These are phyloP conservation scores for Suhomyces kilbournensis DNA, from an alignment of 805 yeast species.

Conservation along the genomic window DNA sequence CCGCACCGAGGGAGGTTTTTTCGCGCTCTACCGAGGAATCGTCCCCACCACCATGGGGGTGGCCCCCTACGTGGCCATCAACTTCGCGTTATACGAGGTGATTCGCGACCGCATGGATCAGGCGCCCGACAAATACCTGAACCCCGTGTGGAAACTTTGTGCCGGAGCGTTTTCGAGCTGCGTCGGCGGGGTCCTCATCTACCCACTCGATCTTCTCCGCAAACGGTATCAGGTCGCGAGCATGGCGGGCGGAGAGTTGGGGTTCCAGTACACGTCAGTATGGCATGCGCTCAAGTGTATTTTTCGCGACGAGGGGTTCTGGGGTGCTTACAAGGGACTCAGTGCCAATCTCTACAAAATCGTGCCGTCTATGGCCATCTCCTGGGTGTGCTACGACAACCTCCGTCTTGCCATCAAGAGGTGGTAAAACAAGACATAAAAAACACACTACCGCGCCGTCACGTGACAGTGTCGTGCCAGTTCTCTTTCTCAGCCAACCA, in stretches of 20 bases:
- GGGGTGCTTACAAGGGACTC: constrained; percentile 70
- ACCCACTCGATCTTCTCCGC: constrained; percentile 87
- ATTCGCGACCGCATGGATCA: constrained; percentile 55
- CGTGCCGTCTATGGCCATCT: constrained; percentile 93
- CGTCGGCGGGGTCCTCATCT: constrained; percentile 83
- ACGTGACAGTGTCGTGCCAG: constrained; percentile 2
- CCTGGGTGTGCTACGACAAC: constrained; percentile 84
- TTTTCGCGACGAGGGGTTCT: constrained; percentile 67
- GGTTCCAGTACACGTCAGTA: constrained; percentile 78
- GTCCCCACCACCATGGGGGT: constrained; percentile 92
- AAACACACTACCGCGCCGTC: too few relatives aligned
- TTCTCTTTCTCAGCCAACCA: constrained; percentile 10
- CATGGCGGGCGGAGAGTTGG: constrained; percentile 74
- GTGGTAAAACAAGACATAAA: too few relatives aligned
- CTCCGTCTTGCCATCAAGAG: constrained; percentile 45
- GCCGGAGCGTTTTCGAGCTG: constrained; percentile 90
- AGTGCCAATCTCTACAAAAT: constrained; percentile 84
- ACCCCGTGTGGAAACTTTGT: constrained; percentile 55
- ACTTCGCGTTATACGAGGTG: constrained; percentile 85
- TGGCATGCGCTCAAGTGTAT: constrained; percentile 71
- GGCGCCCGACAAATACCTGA: constrained; percentile 33
- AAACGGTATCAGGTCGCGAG: constrained; percentile 88
- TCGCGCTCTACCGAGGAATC: constrained; percentile 78
- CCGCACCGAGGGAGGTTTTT: constrained; percentile 74
- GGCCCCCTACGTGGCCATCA: constrained; percentile 93